These are phyloP conservation scores for Trichoderma asperelloides DNA, from an alignment of 495 filamentous ascomycete species.

Conservation along the genomic window DNA sequence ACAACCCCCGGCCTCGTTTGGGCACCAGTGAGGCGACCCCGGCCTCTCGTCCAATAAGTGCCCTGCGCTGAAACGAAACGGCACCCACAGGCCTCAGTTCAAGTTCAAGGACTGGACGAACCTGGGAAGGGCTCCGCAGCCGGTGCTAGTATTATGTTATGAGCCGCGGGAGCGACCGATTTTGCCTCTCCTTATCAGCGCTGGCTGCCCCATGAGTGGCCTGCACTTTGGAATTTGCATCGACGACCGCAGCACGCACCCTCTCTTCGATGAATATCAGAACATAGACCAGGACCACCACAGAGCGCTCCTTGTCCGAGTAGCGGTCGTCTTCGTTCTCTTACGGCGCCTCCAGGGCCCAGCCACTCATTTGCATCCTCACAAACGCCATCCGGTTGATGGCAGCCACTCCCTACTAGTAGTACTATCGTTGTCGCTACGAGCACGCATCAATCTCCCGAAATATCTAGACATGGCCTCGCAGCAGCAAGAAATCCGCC, in stretches of 20 bases:
- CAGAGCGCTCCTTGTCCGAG: constrained; percentile 29
- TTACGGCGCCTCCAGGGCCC: constrained; percentile 18
- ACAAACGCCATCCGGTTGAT: neutral
- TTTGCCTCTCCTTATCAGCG: neutral
- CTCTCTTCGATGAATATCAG: constrained; percentile 28
- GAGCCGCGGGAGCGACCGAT: constrained; percentile 1
- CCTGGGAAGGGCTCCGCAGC: constrained; percentile 2
- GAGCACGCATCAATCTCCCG: constrained; percentile 7
- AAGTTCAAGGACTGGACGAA: neutral
- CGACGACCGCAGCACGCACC: constrained; percentile 25
- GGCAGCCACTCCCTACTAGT: constrained; percentile 1
- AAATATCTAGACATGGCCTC: constrained; percentile 9
- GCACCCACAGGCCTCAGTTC: constrained; percentile 1
- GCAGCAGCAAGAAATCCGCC: constrained; percentile 11
- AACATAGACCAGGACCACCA: constrained; percentile 18
- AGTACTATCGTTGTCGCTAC: neutral
- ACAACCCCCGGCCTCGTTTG: neutral
- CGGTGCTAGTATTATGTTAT: constrained; percentile 4
- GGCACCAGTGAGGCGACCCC: neutral
- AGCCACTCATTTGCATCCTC: constrained; percentile 15
- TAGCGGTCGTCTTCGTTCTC: constrained; percentile 14
- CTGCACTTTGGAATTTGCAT: constrained; percentile 25
- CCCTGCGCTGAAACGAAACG: neutral
- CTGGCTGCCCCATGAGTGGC: constrained; percentile 26
- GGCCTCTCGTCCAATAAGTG: neutral